phyloP scores from a whole-genome alignment of 768 basidiomycete species.

The Tulasnella sp. region DNA sequence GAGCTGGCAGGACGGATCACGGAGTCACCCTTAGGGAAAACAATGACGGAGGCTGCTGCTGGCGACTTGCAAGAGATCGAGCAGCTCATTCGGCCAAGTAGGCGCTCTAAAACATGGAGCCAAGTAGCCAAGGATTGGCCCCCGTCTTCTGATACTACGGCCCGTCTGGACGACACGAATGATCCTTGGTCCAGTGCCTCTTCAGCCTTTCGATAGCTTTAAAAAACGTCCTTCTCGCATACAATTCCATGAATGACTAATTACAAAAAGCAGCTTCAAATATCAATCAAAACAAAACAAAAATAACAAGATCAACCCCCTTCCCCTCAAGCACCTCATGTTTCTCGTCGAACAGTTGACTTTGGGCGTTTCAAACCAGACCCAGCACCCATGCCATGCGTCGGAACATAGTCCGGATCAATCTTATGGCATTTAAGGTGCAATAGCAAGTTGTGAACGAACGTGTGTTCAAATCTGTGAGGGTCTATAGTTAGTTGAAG shows the following conservation, averaged over 20 bases:
- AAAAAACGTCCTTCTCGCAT: too few relatives aligned
- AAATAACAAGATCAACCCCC: too few relatives aligned
- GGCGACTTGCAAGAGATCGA: neutral
- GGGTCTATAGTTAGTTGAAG: conserved; percentile 3
- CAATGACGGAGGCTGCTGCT: conserved; percentile 41
- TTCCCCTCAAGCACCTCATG: too few relatives aligned
- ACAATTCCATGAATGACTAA: too few relatives aligned
- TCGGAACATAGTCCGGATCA: conserved; percentile 68
- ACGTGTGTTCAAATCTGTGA: conserved; percentile 72
- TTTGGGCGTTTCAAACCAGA: neutral
- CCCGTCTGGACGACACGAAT: too few relatives aligned
- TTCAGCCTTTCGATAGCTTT: too few relatives aligned
- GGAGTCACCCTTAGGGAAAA: conserved; percentile 33
- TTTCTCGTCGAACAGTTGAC: conserved; percentile 1
- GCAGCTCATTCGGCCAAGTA: neutral
- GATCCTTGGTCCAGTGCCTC: too few relatives aligned
- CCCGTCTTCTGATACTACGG: too few relatives aligned
- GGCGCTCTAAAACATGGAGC: too few relatives aligned
- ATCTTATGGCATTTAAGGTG: conserved; percentile 65
- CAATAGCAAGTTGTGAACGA: conserved; percentile 73
- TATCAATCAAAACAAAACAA: too few relatives aligned
- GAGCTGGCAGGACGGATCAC: conserved; percentile 29
- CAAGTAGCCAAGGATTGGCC: too few relatives aligned
- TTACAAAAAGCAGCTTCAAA: too few relatives aligned
- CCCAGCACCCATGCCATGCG: conserved; percentile 62